Evolutionary conservation across 1,139 yeast genomes (phyloP).

Genomic region (Geotrichum restrictum): DNA sequence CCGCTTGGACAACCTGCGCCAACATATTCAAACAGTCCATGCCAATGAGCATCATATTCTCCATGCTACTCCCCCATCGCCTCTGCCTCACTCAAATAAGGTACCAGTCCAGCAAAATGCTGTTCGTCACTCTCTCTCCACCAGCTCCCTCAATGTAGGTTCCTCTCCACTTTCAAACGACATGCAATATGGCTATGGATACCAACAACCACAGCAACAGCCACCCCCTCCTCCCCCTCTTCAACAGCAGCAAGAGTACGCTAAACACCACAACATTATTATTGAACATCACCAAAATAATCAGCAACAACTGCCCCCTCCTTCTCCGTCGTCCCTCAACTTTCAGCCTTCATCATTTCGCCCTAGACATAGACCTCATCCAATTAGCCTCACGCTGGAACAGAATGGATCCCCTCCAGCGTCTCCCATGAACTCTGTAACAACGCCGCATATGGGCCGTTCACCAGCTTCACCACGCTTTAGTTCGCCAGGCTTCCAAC

Average conservation of each 20-base stretch:
- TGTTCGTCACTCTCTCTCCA: constrained; percentile 7
- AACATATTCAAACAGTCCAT: constrained; percentile 93
- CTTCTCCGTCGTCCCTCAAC: constrained; percentile 4
- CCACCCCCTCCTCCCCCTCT: constrained; percentile 8
- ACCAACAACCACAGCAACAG: constrained; percentile 1
- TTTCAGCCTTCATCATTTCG: constrained; percentile 13
- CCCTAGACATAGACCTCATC: constrained; percentile 38
- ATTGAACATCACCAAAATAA: constrained; percentile 22
- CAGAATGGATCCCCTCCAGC: constrained; percentile 3
- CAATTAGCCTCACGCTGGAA: constrained; percentile 40
- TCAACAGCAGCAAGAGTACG: constrained; percentile 3
- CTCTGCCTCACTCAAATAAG: constrained; percentile 31
- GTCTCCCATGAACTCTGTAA: constrained; percentile 15
- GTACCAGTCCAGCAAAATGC: constrained; percentile 19
- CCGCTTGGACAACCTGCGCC: constrained; percentile 81
- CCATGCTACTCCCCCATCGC: constrained; percentile 34
- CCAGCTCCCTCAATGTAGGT: background rate
- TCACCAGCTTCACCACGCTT: constrained; percentile 7
- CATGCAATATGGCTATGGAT: background rate
- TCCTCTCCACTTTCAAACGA: background rate
- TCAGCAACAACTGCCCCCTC: constrained; percentile 9
- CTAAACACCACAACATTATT: constrained; percentile 19
- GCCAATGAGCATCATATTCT: constrained; percentile 60
- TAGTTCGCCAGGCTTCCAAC: constrained; percentile 9
- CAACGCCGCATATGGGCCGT: constrained; percentile 10